Conservation (phyloP, 306 rosid species). For the Delonix regia region DNA sequence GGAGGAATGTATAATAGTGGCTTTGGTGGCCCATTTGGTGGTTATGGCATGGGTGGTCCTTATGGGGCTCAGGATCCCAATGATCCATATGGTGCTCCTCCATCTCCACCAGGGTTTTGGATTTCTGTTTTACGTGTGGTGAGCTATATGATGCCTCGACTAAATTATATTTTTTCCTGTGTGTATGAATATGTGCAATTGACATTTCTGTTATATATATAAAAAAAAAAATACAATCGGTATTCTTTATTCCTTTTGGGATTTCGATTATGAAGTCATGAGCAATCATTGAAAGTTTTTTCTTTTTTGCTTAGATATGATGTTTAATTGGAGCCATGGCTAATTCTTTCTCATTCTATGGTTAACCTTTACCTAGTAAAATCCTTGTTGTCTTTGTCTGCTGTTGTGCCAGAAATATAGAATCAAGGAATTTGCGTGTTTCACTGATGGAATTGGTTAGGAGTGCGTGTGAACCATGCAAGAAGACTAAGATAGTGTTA, state of each 20-base stretch:
- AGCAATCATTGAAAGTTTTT: neutral
- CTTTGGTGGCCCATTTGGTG: constrained; percentile 69
- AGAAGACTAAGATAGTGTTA: neutral
- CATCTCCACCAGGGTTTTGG: constrained; percentile 86
- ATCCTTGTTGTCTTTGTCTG: constrained; percentile 1
- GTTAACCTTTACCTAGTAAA: neutral
- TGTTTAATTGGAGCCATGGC: neutral
- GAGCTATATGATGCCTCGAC: constrained; percentile 34
- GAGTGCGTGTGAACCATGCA: constrained; percentile 1
- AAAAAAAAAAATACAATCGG: neutral
- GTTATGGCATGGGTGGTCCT: constrained; percentile 75
- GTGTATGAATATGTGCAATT: constrained; percentile 20
- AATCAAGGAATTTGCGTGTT: neutral
- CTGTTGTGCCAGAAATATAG: constrained; percentile 1
- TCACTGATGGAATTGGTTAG: neutral
- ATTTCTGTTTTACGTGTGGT: constrained; percentile 75
- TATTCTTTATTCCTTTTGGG: neutral
- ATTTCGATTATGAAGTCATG: neutral
- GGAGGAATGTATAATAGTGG: constrained; percentile 76
- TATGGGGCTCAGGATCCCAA: constrained; percentile 81
- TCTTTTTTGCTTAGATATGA: neutral
- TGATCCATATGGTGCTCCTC: constrained; percentile 69
- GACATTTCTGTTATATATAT: neutral
- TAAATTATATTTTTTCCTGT: neutral
- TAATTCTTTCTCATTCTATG: neutral